phyloP scores from a whole-genome alignment of 371 early-diverging fungal genomes.

The Rhizomucor pusillus region DNA sequence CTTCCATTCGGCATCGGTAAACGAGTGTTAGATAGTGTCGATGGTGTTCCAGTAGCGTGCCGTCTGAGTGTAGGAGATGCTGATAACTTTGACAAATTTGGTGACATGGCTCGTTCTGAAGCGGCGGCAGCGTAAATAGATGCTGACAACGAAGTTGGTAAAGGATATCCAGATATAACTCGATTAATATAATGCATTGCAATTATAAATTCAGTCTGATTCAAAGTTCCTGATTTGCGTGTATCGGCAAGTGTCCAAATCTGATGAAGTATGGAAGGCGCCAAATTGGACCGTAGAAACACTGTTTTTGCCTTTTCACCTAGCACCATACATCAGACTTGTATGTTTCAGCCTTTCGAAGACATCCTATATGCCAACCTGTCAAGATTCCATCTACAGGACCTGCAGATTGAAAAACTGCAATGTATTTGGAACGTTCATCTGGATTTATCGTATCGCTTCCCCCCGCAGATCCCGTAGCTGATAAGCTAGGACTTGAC shows the following conservation, averaged over 20 bases:
- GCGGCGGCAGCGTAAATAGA: conserved; percentile 58
- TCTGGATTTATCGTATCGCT: conserved; percentile 51
- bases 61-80: conserved; percentile 14
- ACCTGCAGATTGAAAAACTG: conserved; percentile 65
- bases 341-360: conserved; percentile 18
- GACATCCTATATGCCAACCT: conserved; percentile 27
- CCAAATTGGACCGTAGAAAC: conserved; percentile 51
- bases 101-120: conserved; percentile 34
- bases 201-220: conserved; percentile 74
- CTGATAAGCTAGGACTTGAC: conserved; percentile 4
- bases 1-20: conserved; percentile 9
- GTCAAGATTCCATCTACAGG: conserved; percentile 67
- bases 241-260: conserved; percentile 73
- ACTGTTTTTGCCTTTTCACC: conserved; percentile 50
- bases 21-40: conserved; percentile 9
- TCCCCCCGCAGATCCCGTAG: conserved; percentile 4
- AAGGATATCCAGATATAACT: conserved; percentile 59
- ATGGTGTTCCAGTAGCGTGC: conserved; percentile 1
- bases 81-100: conserved; percentile 13
- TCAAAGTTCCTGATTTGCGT: conserved; percentile 61
- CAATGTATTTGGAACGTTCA: conserved; percentile 66
- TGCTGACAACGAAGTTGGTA: conserved; percentile 62
- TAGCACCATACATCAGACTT: neutral
- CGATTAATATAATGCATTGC: conserved; percentile 80
- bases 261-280: conserved; percentile 42